Base-by-base conservation (phyloP, 2,329 filamentous ascomycete species). In the Mycosphaerella sp. region DNA sequence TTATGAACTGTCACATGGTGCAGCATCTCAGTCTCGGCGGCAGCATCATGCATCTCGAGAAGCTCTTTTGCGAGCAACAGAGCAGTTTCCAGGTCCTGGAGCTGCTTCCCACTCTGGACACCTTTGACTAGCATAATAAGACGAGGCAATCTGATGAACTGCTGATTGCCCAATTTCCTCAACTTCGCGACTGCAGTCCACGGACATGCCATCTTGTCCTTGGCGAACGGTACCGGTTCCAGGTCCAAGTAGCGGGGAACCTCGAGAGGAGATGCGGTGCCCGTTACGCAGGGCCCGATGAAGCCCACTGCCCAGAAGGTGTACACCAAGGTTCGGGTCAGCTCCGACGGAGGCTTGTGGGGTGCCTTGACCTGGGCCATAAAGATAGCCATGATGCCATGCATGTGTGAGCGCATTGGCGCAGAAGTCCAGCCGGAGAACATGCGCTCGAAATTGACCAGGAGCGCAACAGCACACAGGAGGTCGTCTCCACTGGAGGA, bases 241-340 rank as follows among this genome's bases (percentile, higher is more conserved):
- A 45, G 43, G 6, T 56, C 30, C 16, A 56, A 40, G 28, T 44
- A 54, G 4, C 54, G 50, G n/a, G 54, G 44, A 9, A 30, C 40
- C 48, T 56, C 54, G 18, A 56, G 49, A 2, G 50, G 50, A 18
- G 54, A 56, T 14, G 54, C 47, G 2, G 37, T 36, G 34, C 54
- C 54, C 51, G 49, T 53, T 17, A 56, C 54, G 35, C 54, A 56
- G 2, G 54, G 54, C 13, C 54, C 54, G 44, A 56, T 56, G 50
- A 56, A 56, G 4, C 51, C 54, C 4, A 56, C 52, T 1, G 54
- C 43, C 54, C 54, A 56, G 35, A 56, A 56, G n/a, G 44, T 46
- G 34, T 56, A 56, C 13, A 53, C 46, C 21, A 56, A 27, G 6
- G 54, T 52, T 13, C 54, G 52, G 5, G 51, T 46, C 32, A 56